A percentile compares a stretch with the other conserved stretches of the same genome.
These are phyloP conservation scores for Malassezia arunalokei DNA, from an alignment of 1,284 basidiomycete species.

Conservation along the genomic window DNA sequence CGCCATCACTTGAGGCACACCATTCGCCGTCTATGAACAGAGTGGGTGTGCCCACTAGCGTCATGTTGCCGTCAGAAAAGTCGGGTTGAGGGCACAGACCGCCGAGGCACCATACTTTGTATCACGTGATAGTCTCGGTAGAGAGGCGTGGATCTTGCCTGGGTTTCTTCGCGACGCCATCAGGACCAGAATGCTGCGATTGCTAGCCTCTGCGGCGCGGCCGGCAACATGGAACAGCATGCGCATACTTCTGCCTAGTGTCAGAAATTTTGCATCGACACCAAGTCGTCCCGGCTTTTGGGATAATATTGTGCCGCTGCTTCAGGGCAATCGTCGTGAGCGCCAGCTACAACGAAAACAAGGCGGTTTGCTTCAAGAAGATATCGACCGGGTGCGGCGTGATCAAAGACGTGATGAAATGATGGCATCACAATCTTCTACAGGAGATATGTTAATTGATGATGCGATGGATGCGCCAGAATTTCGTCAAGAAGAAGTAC, in stretches of 20 bases:
- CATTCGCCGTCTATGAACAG: slow-evolving; percentile 43
- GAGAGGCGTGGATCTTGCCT: not conserved
- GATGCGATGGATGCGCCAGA: slow-evolving; percentile 23
- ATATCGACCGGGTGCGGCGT: slow-evolving; percentile 19
- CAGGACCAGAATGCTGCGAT: slow-evolving; percentile 2
- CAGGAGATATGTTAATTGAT: slow-evolving; percentile 33
- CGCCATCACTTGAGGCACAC: slow-evolving; percentile 25
- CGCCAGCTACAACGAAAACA: slow-evolving; percentile 19
- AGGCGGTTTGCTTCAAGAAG: slow-evolving; percentile 32
- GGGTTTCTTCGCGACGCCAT: not conserved
- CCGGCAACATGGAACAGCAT: not conserved
- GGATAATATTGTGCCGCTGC: slow-evolving; percentile 13
- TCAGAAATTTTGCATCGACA: not conserved
- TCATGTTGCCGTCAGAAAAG: not conserved
- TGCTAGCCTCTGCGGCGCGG: slow-evolving; percentile 7
- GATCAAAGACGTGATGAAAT: slow-evolving; percentile 26
- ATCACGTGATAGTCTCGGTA: no score
- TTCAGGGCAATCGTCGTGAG: slow-evolving; percentile 17
- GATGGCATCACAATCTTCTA: slow-evolving; percentile 27
- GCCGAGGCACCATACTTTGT: no score
- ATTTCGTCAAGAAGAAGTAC: slow-evolving; percentile 18
- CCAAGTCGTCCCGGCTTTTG: slow-evolving; percentile 1
- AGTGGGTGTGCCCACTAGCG: slow-evolving; percentile 20
- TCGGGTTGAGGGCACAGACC: no score
- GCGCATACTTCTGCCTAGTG: not conserved